Percentiles rank a stretch among this genome's conserved stretches.
phyloP scores from a whole-genome alignment of 345 rosid species.

The Murraya koenigii region DNA sequence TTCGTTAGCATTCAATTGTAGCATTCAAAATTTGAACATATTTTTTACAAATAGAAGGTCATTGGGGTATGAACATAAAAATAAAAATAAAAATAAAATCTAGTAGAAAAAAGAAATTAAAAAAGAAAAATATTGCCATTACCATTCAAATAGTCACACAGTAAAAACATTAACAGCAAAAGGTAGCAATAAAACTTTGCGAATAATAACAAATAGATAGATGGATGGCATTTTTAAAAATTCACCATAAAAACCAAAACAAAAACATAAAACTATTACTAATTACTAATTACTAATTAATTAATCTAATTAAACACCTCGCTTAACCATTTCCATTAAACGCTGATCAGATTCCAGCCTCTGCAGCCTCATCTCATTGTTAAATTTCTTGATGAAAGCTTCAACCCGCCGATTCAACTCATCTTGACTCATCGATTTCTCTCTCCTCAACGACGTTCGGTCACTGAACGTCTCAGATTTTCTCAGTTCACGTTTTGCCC shows the following conservation, averaged over 20 bases:
- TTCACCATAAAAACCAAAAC: no score
- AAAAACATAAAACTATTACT: not conserved
- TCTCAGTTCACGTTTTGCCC: constrained; percentile 29
- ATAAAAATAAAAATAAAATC: no score
- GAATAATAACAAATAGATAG: no score
- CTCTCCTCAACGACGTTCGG: constrained; percentile 23
- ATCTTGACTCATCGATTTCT: constrained; percentile 39
- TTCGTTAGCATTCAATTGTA: no score
- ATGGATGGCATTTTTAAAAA: not conserved
- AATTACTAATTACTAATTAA: not conserved
- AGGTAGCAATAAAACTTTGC: no score
- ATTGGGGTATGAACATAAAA: no score
- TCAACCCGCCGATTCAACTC: constrained; percentile 44
- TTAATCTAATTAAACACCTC: not conserved
- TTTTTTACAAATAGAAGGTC: not conserved
- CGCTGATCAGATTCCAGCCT: constrained; percentile 44
- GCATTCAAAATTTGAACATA: not conserved
- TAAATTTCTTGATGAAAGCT: constrained; percentile 44
- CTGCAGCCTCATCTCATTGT: constrained; percentile 39
- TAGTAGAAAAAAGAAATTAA: no score
- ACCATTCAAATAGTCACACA: not conserved
- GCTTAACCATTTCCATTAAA: constrained; percentile 22
- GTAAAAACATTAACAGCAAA: not conserved
- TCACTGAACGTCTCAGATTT: constrained; percentile 42
- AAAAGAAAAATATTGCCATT: not conserved